phyloP scores from a whole-genome alignment of 306 rosid species.

The Erythrophleum fordii region DNA sequence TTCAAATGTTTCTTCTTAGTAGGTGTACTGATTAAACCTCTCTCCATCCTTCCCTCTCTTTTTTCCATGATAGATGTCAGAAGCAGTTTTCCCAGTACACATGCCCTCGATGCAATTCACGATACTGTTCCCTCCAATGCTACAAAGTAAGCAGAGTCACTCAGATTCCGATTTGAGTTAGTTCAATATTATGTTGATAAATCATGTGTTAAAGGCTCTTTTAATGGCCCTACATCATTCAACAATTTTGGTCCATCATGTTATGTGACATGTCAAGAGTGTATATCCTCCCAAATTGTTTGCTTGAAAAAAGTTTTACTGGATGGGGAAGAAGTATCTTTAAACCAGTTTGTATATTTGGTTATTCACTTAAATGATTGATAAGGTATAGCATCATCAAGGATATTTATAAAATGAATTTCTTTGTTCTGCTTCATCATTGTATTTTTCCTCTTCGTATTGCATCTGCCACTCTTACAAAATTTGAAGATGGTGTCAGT shows the following conservation, averaged over 20 bases:
- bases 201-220: conserved; percentile 4
- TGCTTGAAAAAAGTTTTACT: neutral
- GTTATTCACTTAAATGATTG: neutral
- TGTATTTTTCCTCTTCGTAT: neutral
- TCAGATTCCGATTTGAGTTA: conserved; percentile 4
- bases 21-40: conserved; percentile 2
- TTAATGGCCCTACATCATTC: neutral
- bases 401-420: neutral
- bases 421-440: conserved; percentile 17
- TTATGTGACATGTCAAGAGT: conserved; percentile 16
- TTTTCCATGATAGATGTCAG: conserved; percentile 63
- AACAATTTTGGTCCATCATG: neutral
- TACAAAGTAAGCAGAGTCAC: conserved; percentile 63
- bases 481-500: conserved; percentile 6
- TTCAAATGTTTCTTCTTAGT: neutral
- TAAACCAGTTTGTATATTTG: conserved; percentile 12
- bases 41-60: neutral
- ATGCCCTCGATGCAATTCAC: conserved; percentile 93
- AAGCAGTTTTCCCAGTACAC: conserved; percentile 94
- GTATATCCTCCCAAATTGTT: neutral
- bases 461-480: neutral
- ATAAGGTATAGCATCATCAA: neutral
- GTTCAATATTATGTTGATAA: conserved; percentile 17
- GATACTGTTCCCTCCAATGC: conserved; percentile 86
- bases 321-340: neutral